These are phyloP conservation scores for Hypoxylon intermedium DNA, from an alignment of 495 filamentous ascomycete genomes.

Conservation along the genomic window DNA sequence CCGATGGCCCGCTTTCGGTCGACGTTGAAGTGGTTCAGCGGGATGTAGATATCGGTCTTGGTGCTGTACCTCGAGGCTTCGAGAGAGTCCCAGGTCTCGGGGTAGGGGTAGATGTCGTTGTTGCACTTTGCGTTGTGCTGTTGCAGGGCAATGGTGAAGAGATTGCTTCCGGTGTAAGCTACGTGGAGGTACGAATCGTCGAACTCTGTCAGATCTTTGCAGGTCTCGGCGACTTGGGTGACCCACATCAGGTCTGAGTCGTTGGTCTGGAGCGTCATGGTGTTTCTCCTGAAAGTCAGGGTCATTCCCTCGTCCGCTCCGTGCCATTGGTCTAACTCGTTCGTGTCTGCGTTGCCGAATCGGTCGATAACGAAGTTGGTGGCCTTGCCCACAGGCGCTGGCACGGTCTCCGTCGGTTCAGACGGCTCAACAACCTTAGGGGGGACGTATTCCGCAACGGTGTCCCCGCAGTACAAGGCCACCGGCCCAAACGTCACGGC, in stretches of 20 bases:
- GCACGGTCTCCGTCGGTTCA: constrained; percentile 54
- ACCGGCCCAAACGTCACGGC: constrained; percentile 63
- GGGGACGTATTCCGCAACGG: constrained; percentile 58
- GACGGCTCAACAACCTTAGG: constrained; percentile 47
- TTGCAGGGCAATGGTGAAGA: constrained; percentile 73
- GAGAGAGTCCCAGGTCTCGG: constrained; percentile 76
- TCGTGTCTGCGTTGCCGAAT: constrained; percentile 62
- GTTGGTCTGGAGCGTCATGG: constrained; percentile 66
- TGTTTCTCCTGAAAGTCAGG: constrained; percentile 55
- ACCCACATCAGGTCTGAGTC: constrained; percentile 75
- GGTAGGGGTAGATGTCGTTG: constrained; percentile 65
- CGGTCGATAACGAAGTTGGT: constrained; percentile 70
- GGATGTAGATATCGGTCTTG: constrained; percentile 71
- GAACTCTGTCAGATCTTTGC: constrained; percentile 66
- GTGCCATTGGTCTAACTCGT: constrained; percentile 75
- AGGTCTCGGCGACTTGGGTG: constrained; percentile 66
- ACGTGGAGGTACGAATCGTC: constrained; percentile 72
- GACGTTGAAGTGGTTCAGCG: constrained; percentile 75
- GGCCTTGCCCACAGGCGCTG: constrained; percentile 57
- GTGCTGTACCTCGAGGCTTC: constrained; percentile 72
- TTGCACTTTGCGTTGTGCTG: constrained; percentile 74
- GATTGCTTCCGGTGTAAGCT: constrained; percentile 68
- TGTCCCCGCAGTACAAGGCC: constrained; percentile 65
- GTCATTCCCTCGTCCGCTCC: constrained; percentile 68
- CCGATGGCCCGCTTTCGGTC: constrained; percentile 66